Conservation (phyloP, 805 yeast genomes). For the Wickerhamomyces canadensis region DNA sequence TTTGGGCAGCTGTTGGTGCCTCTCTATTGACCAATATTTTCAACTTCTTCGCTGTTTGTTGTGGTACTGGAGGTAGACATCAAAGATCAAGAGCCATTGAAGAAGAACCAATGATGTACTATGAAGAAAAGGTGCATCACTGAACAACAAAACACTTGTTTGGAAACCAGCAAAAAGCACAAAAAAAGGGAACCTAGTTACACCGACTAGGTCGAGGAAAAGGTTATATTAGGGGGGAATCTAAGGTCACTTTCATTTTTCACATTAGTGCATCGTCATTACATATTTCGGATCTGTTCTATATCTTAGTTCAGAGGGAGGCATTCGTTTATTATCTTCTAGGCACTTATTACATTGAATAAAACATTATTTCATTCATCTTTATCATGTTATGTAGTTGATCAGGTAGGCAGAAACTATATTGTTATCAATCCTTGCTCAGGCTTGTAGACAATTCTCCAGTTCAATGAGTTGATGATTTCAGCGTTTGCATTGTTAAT, state of each 20-base stretch:
- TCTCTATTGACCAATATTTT: constrained; percentile 33
- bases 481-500: constrained; percentile 35
- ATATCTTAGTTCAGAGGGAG: too few species aligned
- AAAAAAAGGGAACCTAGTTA: too few species aligned
- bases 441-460: constrained; percentile 61
- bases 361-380: background rate
- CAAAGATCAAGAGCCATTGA: constrained; percentile 2
- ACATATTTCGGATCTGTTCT: too few species aligned
- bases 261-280: too few species aligned
- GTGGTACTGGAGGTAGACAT: constrained; percentile 26
- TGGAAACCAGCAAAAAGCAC: too few species aligned
- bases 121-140: constrained; percentile 16
- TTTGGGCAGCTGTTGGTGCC: constrained; percentile 60
- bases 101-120: constrained; percentile 16
- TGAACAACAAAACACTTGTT: too few species aligned
- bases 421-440: constrained; percentile 36
- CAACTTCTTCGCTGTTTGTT: constrained; percentile 33
- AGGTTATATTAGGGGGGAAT: too few species aligned
- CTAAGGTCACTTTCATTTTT: too few species aligned
- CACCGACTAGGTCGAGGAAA: too few species aligned
- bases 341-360: background rate
- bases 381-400: background rate
- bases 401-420: too few species aligned
- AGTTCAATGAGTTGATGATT: constrained; percentile 54
- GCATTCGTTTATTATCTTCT: background rate